Evolutionary conservation across 139 green algal species (phyloP), one percentile per base, ranked within the genome.

Genomic region (Gonium pectorale): DNA sequence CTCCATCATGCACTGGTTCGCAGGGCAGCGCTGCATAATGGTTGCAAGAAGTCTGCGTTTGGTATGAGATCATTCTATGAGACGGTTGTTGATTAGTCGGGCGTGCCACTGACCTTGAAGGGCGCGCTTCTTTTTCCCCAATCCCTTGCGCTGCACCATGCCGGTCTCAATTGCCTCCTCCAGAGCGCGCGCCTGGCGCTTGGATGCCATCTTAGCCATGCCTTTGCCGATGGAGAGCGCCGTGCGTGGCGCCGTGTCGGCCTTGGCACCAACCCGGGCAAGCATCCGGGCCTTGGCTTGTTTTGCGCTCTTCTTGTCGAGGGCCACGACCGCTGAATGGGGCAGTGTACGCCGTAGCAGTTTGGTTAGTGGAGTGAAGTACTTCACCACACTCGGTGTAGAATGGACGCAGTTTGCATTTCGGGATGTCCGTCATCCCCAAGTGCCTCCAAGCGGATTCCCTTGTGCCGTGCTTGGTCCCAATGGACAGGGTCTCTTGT

Each of bases 111-210:
- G 62, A 87, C 73, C 71, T 75, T 90, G 88, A 5, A 79, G 60
- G 22, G 71, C 64, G n/a, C 74, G 68, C 86, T 89, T 89, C 72
- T 94, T 94, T 86, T 93, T 94, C 37, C 88, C 91, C 31, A 89
- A 22, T 2, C 92, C 86, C 80, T 95, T 95, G 0, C 64, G 56
- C 67, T 90, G 80, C 44, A 94, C 90, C 90, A 94, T 92, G 69
- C 93, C 93, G 21, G 91, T 79, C 43, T 86, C 90, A 8, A 96
- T 93, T 33, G 92, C 93, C 83, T 96, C 92, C 84, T 95, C 85
- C 73, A 95, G 83, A 24, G 91, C 90, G 11, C 66, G 56, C 1
- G 72, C 82, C 51, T 92, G 85, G 0, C 92, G 75, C 85, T 93
- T 64, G 52, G 86, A 87, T 19, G 73, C 74, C 63, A 89, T 88